phyloP scores from a whole-genome alignment of 495 filamentous ascomycete genomes.

The Bombardia bombarda region DNA sequence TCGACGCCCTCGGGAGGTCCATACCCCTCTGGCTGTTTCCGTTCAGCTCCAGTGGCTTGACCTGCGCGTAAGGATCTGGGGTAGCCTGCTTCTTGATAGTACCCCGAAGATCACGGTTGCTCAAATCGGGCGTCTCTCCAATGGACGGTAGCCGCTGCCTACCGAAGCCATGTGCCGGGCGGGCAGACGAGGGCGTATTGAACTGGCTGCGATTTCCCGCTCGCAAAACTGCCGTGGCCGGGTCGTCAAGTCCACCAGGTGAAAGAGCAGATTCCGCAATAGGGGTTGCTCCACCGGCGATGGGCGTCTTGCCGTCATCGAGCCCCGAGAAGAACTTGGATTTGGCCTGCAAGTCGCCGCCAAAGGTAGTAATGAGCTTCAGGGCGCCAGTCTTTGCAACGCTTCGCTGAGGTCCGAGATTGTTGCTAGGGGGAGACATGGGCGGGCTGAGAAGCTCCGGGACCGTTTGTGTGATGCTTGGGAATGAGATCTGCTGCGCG shows the following conservation, averaged over 20 bases:
- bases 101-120: constrained; percentile 26
- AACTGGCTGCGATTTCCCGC: constrained; percentile 43
- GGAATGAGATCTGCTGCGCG: constrained; percentile 59
- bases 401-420: constrained; percentile 45
- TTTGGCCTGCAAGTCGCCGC: constrained; percentile 43
- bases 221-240: constrained; percentile 59
- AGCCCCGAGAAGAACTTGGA: constrained; percentile 60
- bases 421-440: constrained; percentile 42
- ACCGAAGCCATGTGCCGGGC: constrained; percentile 60
- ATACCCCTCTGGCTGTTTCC: constrained; percentile 7
- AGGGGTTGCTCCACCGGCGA: constrained; percentile 72
- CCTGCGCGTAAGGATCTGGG: constrained; percentile 15
- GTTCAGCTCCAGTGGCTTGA: constrained; percentile 10
- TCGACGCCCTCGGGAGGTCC: constrained; percentile 30
- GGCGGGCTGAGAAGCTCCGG: constrained; percentile 52
- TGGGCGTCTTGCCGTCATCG: constrained; percentile 66
- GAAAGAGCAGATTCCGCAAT: constrained; percentile 88
- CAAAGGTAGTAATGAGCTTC: constrained; percentile 89
- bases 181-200: constrained; percentile 63
- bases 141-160: constrained; percentile 74
- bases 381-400: constrained; percentile 74
- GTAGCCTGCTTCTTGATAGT: constrained; percentile 9
- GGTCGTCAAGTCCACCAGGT: constrained; percentile 49
- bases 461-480: constrained; percentile 36
- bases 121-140: constrained; percentile 56